Evolutionary conservation across 495 filamentous ascomycete species (phyloP).

Genomic region (Trichoderma virens): DNA sequence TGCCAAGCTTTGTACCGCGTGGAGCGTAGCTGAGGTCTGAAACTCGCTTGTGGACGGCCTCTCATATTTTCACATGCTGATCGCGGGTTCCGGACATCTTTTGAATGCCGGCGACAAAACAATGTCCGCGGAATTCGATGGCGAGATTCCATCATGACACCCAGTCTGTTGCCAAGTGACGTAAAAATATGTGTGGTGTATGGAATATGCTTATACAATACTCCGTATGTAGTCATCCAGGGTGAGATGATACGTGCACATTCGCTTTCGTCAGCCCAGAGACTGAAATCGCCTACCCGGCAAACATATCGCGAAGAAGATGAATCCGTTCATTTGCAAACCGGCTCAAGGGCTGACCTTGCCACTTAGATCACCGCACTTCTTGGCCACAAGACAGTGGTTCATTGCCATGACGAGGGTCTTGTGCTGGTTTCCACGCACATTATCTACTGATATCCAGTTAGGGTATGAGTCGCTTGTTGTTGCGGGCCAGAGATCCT

Average conservation of each 20-base stretch:
- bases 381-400: constrained; percentile 1
- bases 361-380: constrained; percentile 2
- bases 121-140: no score
- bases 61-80: no score
- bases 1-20: no score
- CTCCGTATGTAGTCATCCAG: neutral
- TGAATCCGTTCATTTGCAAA: neutral
- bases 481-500: neutral
- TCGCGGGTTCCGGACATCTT: no score
- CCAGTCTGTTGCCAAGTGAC: no score
- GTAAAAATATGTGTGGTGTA: no score
- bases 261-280: neutral
- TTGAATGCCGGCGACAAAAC: no score
- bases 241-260: neutral
- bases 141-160: no score
- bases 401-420: neutral
- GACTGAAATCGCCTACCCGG: neutral
- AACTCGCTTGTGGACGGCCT: no score
- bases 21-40: no score
- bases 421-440: constrained; percentile 4
- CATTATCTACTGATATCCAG: neutral
- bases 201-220: no score
- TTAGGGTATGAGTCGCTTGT: constrained; percentile 6
- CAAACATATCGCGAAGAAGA: neutral
- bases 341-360: neutral